phyloP scores from a whole-genome alignment of 2,329 filamentous ascomycete species.

The Ophiostoma angusticollis region DNA sequence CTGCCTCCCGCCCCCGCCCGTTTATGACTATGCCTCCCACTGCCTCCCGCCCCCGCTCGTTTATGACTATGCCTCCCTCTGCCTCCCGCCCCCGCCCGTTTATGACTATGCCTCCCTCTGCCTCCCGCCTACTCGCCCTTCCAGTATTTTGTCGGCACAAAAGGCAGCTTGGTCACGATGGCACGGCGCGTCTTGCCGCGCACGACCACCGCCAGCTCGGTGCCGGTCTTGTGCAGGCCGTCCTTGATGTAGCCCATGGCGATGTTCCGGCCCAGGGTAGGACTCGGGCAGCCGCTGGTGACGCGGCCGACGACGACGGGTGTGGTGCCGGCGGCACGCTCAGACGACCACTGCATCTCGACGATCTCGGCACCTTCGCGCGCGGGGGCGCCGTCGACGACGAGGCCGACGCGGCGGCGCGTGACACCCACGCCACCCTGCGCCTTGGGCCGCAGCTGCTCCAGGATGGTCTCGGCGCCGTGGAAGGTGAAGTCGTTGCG shows the following conservation, averaged over 20 bases:
- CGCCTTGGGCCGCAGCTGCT: conserved; percentile 60
- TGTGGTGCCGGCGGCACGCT: conserved; percentile 3
- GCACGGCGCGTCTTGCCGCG: conserved; percentile 65
- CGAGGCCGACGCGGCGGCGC: conserved; percentile 65
- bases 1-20: too few relatives aligned
- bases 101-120: background rate
- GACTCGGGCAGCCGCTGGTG: conserved; percentile 84
- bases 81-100: too few relatives aligned
- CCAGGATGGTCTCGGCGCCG: conserved; percentile 64
- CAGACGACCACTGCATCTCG: conserved; percentile 25
- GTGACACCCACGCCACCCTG: conserved; percentile 59
- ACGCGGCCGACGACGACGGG: conserved; percentile 54
- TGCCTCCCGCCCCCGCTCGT: too few relatives aligned
- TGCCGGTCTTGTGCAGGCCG: conserved; percentile 72
- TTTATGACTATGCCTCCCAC: background rate
- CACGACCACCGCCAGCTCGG: conserved; percentile 65
- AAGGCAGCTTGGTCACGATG: conserved; percentile 77
- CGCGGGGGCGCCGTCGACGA: conserved; percentile 76
- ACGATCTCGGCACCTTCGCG: conserved; percentile 78
- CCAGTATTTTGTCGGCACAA: conserved; percentile 68
- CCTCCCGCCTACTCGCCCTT: conserved; percentile 24
- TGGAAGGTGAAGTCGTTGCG: conserved; percentile 59
- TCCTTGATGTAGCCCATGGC: conserved; percentile 88
- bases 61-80: too few relatives aligned
- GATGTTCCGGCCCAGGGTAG: conserved; percentile 77